phyloP scores from a whole-genome alignment of 2,329 filamentous ascomycete genomes.

The Exophiala sp. region DNA sequence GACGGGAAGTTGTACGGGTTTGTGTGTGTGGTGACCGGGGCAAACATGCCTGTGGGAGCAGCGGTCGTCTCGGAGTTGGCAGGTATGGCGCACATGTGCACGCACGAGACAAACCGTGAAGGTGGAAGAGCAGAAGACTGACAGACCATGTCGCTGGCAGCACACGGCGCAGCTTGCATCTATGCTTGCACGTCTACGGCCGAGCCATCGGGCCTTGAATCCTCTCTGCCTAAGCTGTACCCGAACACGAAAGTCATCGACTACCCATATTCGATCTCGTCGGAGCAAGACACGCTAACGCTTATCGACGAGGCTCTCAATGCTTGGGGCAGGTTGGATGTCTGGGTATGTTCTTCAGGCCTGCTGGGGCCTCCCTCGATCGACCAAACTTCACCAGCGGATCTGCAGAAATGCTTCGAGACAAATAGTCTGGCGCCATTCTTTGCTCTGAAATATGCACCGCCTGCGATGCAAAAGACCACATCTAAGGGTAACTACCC shows the following conservation, averaged over 20 bases:
- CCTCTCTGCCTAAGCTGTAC: slow-evolving; percentile 37
- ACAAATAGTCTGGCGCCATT: slow-evolving; percentile 58
- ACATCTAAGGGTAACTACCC: slow-evolving; percentile 50
- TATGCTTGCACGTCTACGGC: slow-evolving; percentile 38
- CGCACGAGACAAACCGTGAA: not conserved
- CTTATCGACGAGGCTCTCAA: slow-evolving; percentile 61
- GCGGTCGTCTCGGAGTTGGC: slow-evolving; percentile 57
- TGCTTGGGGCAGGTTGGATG: slow-evolving; percentile 53
- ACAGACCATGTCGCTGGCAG: slow-evolving; percentile 32
- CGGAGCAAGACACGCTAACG: slow-evolving; percentile 55
- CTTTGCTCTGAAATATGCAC: slow-evolving; percentile 60
- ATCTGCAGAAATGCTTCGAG: slow-evolving; percentile 55
- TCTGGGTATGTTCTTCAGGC: slow-evolving; percentile 56
- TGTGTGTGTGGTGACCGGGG: slow-evolving; percentile 59
- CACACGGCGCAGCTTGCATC: slow-evolving; percentile 59
- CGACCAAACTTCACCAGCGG: slow-evolving; percentile 50
- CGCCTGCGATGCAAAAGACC: slow-evolving; percentile 57
- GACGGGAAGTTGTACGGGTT: slow-evolving; percentile 60
- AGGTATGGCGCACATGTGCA: slow-evolving; percentile 30
- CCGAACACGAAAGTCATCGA: slow-evolving; percentile 57
- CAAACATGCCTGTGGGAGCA: slow-evolving; percentile 54
- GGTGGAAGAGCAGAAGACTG: not conserved
- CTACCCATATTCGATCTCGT: slow-evolving; percentile 55
- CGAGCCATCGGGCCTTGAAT: slow-evolving; percentile 19
- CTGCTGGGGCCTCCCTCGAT: slow-evolving; percentile 55